Percentiles rank a stretch among this genome's conserved stretches.
Conservation (phyloP, 2,329 filamentous ascomycete genomes). For the Colletotrichum graminicola region DNA sequence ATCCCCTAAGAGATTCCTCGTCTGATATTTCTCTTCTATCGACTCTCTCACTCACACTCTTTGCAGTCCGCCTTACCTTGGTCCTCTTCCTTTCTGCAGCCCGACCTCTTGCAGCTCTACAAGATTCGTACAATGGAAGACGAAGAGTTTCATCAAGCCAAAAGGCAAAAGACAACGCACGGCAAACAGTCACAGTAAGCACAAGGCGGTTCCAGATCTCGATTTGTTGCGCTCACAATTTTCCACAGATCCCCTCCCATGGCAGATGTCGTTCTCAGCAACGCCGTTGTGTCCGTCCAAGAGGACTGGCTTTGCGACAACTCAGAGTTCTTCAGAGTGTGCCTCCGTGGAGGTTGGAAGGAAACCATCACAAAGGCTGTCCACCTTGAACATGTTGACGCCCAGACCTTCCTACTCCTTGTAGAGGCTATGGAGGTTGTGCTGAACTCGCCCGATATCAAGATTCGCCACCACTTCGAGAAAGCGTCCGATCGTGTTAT, state of each 20-base stretch:
- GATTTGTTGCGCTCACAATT: neutral
- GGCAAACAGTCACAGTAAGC: neutral
- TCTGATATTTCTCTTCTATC: neutral
- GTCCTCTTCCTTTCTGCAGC: neutral
- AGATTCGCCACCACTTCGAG: neutral
- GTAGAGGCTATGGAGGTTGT: neutral
- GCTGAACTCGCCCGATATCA: neutral
- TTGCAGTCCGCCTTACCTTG: neutral
- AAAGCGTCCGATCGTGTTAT: neutral
- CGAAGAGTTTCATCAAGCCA: neutral
- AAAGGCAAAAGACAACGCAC: neutral
- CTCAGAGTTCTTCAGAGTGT: neutral
- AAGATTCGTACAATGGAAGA: neutral
- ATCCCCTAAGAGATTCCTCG: neutral
- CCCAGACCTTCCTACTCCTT: neutral
- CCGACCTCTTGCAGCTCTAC: neutral
- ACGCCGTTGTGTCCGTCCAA: neutral
- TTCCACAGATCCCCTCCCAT: neutral
- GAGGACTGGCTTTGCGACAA: conserved; percentile 4
- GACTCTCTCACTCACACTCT: neutral
- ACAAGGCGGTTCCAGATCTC: neutral
- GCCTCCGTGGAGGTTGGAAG: neutral
- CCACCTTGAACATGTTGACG: neutral
- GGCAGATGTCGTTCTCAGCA: neutral
- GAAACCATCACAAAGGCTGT: neutral